Evolutionary conservation across 2,329 filamentous ascomycete genomes (phyloP), one percentile per base, ranked within the genome.

Genomic region (Cercospora sojina): DNA sequence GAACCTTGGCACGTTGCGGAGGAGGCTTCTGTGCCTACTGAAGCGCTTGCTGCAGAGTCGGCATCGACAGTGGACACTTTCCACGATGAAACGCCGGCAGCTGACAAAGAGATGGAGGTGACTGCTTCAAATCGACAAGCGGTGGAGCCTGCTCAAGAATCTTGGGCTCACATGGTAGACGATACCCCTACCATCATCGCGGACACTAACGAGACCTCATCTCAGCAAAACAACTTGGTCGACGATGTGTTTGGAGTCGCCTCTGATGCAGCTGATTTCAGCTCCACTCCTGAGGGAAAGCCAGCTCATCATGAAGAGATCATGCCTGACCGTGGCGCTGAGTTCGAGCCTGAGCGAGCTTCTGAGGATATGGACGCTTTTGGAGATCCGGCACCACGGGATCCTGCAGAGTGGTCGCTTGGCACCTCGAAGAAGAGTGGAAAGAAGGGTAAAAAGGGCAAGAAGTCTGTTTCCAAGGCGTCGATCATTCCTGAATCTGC

Each of bases 391-490:
- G 41, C 32, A 23, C 62, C 65, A 7, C 29, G 56, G 35, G 65
- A 64, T 51, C 41, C 65, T 31, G 65, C 57, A 27, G 65, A 67
- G 13, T 64, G 65, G 62, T 61, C 65, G 25, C 41, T 64, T 5
- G 47, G 53, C 12, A 51, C 63, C 6, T 70, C 67, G 41, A 70
- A 69, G 64, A 71, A 70, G 64, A 65, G 65, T 56, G 67, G 66
- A 16, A 74, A 73, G 70, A 70, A 67, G 38, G 66, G 64, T 2
- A 69, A 69, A 53, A 66, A 67, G 38, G 64, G 59, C 9, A 58
- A 55, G 55, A 67, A 67, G 65, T 62, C 53, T 12, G 38, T 43
- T 32, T 55, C 38, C 3, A 63, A 63, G 13, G 23, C 23, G 6
- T 20, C 31, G 6, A 20, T 55, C 7, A 63, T 29, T n/a, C 25